phyloP scores from a whole-genome alignment of 2,329 filamentous ascomycete species.

The Ascochyta viciae-villosae region DNA sequence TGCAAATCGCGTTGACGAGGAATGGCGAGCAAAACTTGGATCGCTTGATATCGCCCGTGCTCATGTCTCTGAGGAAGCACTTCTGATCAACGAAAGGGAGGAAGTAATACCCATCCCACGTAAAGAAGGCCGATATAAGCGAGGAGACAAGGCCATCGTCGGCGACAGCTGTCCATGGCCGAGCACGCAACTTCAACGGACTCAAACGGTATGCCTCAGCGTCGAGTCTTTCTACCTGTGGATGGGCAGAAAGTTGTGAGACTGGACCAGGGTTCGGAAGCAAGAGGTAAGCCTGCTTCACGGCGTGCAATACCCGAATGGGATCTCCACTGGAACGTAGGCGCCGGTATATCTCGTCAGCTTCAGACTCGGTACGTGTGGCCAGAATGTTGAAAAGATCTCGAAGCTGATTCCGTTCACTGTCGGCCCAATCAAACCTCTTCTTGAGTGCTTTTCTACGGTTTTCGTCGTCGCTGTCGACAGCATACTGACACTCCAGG shows the following conservation, averaged over 20 bases:
- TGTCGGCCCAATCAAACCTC: not conserved
- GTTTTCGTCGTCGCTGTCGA: not conserved
- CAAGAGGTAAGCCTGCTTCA: not conserved
- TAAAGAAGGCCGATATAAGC: not conserved
- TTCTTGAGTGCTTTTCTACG: not conserved
- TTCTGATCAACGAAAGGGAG: not conserved
- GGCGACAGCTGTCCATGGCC: not conserved
- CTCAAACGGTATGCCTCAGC: not conserved
- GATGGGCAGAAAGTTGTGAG: not conserved
- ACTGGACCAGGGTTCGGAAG: not conserved
- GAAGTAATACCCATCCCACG: not conserved
- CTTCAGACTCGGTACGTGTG: not conserved
- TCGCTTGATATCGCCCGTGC: not conserved
- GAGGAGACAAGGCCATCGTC: not conserved
- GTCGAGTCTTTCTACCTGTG: not conserved
- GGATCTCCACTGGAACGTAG: not conserved
- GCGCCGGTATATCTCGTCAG: not conserved
- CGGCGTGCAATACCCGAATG: not conserved
- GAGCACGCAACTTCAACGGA: not conserved
- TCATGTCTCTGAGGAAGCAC: not conserved
- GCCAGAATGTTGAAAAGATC: not conserved
- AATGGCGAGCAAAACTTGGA: not conserved
- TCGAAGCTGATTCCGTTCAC: not conserved
- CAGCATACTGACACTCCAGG: not conserved
- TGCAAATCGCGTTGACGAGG: not conserved